Evolutionary conservation across 345 rosid genomes (phyloP).

Genomic region (Excoecaria agallocha): DNA sequence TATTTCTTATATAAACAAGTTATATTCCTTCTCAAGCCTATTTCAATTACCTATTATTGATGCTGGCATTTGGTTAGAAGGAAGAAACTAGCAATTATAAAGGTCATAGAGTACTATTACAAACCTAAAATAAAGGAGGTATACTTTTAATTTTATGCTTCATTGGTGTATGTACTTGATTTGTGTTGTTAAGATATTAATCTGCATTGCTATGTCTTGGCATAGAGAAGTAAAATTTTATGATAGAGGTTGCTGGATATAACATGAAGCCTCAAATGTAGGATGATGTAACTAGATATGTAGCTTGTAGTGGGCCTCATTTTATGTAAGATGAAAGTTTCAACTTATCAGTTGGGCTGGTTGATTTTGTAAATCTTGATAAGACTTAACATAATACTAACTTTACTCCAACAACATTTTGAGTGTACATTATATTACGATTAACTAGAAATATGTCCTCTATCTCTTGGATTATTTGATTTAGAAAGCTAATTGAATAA

Average conservation of each 20-base stretch:
- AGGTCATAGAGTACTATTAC: no score
- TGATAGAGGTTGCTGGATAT: neutral
- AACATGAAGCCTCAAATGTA: neutral
- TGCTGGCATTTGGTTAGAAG: no score
- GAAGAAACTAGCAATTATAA: no score
- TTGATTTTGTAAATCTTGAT: neutral
- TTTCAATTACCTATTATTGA: no score
- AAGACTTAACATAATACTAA: neutral
- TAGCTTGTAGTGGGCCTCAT: neutral
- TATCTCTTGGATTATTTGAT: neutral
- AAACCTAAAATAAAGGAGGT: no score
- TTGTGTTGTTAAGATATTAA: neutral
- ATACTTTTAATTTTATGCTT: no score
- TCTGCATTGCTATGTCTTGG: neutral
- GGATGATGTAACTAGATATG: neutral
- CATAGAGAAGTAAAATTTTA: slow-evolving; percentile 1
- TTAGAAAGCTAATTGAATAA: neutral
- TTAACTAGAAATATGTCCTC: neutral
- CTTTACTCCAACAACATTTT: neutral
- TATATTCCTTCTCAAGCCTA: no score
- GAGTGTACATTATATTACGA: neutral
- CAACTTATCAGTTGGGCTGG: neutral
- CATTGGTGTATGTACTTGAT: no score
- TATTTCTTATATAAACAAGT: no score
- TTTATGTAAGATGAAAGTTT: neutral